Base-by-base conservation (phyloP, 805 yeast genomes). In the Debaryomyces tyrocola region DNA sequence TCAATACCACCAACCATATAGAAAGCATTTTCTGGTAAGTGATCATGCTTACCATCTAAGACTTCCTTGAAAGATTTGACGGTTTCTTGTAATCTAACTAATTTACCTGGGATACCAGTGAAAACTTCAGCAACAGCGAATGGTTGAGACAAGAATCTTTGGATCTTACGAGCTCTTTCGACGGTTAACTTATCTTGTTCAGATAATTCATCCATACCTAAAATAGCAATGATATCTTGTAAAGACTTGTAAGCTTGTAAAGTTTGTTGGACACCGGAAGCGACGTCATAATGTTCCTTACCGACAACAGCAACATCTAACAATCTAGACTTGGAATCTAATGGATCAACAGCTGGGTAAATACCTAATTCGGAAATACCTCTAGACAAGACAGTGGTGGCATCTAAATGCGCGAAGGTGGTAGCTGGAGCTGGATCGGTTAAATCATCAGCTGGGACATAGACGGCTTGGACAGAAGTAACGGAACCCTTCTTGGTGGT, bases 341-440 rank as follows among this genome's bases (percentile, higher is more conserved):
- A 87, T 70, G 99, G 99, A 80, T 94, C 99, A 83, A 94, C 99
- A 72, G 99, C 99, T 74, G 99, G 99, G 90, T 94, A 94, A 76
- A 94, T 94, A 91, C 98, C 98, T 78, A 94, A 84, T 83, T 94
- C 99, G 54, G 99, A 94, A 73, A 94, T 94, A 84, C 96, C 91
- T 85, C 99, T 90, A 66, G 98, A 91, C 84, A 94, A 88, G 77
- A 94, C 99, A 70, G 99, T 92, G 74, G 99, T 92, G 73, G 99
- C 99, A 75, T 92, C 99, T 85, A 92, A 91, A 78, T 92, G 99
- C 69, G 99, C 99, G 76, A 92, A 92, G 66, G 99, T 92, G 73
- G 99, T 92, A 66, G 99, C 99, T 72, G 97, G 99, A 69, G 99
- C 99, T 77, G 99, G 99, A 83, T 92, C 99, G 58, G 99, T 92